Percentiles rank a stretch among this genome's conserved stretches.
These are phyloP conservation scores for Pseudozyma sp. DNA, from an alignment of 1,284 basidiomycete genomes.

Conservation along the genomic window DNA sequence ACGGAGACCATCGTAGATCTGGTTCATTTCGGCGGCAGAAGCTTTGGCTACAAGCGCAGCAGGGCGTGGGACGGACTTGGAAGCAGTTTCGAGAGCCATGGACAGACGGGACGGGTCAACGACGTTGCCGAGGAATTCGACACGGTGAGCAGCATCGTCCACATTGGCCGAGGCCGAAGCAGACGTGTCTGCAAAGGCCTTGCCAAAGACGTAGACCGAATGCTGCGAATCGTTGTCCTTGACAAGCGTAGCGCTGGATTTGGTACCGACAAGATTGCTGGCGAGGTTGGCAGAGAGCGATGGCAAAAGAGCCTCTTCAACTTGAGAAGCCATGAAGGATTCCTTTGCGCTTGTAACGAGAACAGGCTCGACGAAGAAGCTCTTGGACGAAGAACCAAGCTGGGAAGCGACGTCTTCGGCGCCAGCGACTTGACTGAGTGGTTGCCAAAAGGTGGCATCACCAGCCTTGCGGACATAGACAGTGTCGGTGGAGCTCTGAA, in stretches of 20 bases:
- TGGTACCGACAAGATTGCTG: slow-evolving; percentile 14
- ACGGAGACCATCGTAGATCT: slow-evolving; percentile 39
- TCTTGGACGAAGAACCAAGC: slow-evolving; percentile 19
- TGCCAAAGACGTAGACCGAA: slow-evolving; percentile 46
- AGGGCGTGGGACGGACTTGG: slow-evolving; percentile 19
- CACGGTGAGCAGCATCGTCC: slow-evolving; percentile 15
- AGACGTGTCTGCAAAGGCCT: slow-evolving; percentile 23
- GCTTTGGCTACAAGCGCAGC: slow-evolving; percentile 32
- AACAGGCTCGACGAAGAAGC: slow-evolving; percentile 55
- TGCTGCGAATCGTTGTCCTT: slow-evolving; percentile 32
- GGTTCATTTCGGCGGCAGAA: slow-evolving; percentile 31
- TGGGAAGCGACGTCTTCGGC: slow-evolving; percentile 23
- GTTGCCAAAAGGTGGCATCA: slow-evolving; percentile 35
- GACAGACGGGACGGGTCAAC: slow-evolving; percentile 38
- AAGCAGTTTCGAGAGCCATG: slow-evolving; percentile 16
- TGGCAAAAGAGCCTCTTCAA: slow-evolving; percentile 32
- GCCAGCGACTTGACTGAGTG: slow-evolving; percentile 27
- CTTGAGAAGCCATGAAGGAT: slow-evolving; percentile 24
- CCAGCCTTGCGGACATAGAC: slow-evolving; percentile 49
- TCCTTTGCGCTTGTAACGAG: slow-evolving; percentile 52
- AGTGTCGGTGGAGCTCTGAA: slow-evolving; percentile 25
- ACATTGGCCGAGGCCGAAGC: slow-evolving; percentile 13
- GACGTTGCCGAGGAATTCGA: slow-evolving; percentile 30
- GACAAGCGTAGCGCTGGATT: slow-evolving; percentile 14
- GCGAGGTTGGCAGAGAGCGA: slow-evolving; percentile 31